Evolutionary conservation across 2,329 filamentous ascomycete species (phyloP).

Genomic region (Botrytis pseudocinerea): DNA sequence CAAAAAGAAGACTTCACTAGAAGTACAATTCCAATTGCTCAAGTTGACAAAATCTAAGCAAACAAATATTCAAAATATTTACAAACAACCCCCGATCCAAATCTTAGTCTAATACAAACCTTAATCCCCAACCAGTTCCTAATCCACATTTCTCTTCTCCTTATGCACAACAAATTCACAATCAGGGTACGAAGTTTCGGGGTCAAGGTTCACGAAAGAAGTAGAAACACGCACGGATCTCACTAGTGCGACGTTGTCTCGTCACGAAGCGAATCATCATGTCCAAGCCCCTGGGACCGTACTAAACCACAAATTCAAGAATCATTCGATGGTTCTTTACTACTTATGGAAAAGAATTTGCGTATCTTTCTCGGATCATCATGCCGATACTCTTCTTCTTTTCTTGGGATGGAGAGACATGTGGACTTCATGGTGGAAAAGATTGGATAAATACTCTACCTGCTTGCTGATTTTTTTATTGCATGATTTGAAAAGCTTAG

Average conservation of each 20-base stretch:
- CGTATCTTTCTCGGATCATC: background rate
- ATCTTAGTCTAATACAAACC: background rate
- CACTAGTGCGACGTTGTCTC: conserved; percentile 5
- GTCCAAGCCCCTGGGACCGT: background rate
- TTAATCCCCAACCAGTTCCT: background rate
- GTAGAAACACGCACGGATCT: conserved; percentile 20
- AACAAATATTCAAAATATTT: background rate
- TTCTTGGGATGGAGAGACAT: background rate
- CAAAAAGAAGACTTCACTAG: background rate
- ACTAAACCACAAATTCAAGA: background rate
- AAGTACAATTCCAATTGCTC: background rate
- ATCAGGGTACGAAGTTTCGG: background rate
- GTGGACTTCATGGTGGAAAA: background rate
- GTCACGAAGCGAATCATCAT: conserved; percentile 7
- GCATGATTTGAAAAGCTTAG: background rate
- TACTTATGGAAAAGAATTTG: background rate
- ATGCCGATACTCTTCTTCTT: background rate
- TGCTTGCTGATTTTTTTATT: background rate
- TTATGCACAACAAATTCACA: background rate
- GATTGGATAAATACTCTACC: conserved; percentile 1
- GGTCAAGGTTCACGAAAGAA: conserved; percentile 6
- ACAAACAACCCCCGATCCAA: background rate
- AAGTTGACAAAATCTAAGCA: background rate
- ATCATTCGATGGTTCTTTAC: background rate
- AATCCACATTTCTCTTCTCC: background rate